These are phyloP conservation scores for Camelina hispida DNA, from an alignment of 345 rosid species.

Conservation along the genomic window DNA sequence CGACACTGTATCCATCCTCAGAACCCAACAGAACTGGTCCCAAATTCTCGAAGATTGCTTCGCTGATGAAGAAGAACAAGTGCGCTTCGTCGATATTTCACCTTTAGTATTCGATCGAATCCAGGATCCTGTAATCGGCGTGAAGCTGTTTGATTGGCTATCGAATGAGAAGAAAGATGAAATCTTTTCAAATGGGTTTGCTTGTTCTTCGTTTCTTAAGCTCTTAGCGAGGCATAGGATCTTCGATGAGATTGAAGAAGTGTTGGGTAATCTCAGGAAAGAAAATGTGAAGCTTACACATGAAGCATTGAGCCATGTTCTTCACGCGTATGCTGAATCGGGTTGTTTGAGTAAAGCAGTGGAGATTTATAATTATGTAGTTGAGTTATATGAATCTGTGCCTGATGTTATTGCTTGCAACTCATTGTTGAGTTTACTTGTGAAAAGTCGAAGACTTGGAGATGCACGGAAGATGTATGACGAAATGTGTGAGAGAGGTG, in stretches of 20 bases:
- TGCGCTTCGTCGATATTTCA: slow-evolving; percentile 57
- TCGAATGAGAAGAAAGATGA: slow-evolving; percentile 41
- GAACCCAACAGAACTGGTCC: slow-evolving; percentile 54
- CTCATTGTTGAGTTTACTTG: slow-evolving; percentile 57
- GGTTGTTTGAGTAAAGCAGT: slow-evolving; percentile 61
- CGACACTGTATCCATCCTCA: slow-evolving; percentile 62
- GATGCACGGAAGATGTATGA: slow-evolving; percentile 61
- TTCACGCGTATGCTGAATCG: slow-evolving; percentile 60
- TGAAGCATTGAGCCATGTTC: slow-evolving; percentile 64
- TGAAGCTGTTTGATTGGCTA: slow-evolving; percentile 66
- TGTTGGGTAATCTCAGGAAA: slow-evolving; percentile 51
- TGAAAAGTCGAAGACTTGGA: slow-evolving; percentile 46
- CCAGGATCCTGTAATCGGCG: slow-evolving; percentile 62
- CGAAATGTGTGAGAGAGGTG: slow-evolving; percentile 66
- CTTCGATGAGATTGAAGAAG: slow-evolving; percentile 55
- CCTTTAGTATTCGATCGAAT: slow-evolving; percentile 69
- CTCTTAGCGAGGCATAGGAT: slow-evolving; percentile 63
- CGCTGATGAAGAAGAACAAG: slow-evolving; percentile 51
- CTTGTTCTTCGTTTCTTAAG: slow-evolving; percentile 77
- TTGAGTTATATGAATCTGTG: slow-evolving; percentile 42
- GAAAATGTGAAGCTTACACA: slow-evolving; percentile 54
- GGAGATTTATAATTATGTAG: slow-evolving; percentile 50
- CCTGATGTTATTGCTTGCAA: slow-evolving; percentile 77
- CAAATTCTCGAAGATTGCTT: slow-evolving; percentile 47
- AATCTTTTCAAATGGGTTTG: slow-evolving; percentile 50